Evolutionary conservation across 176 grass and related monocot species (phyloP).

Genomic region (Musa troglodytarum): DNA sequence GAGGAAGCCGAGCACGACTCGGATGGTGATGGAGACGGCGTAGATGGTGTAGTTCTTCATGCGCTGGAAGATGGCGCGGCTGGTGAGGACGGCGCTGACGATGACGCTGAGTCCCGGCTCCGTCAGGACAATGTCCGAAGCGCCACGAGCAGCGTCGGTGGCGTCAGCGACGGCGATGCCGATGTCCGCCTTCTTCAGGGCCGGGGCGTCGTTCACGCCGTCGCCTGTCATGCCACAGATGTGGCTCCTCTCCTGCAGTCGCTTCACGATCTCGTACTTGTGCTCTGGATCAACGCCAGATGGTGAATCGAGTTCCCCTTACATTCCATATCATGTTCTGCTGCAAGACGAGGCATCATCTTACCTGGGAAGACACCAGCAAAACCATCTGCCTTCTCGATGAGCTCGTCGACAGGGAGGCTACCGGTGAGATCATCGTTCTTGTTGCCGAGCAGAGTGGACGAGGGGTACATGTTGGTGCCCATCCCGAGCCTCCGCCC

Average conservation of each 20-base stretch:
- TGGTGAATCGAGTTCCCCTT: neutral
- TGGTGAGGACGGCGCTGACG: constrained; percentile 60
- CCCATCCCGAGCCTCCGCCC: constrained; percentile 68
- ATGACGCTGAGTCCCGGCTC: constrained; percentile 80
- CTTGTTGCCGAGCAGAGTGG: constrained; percentile 37
- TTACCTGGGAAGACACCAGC: constrained; percentile 76
- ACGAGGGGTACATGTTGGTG: constrained; percentile 85
- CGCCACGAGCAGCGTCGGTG: constrained; percentile 60
- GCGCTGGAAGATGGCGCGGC: constrained; percentile 75
- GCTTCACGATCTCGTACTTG: constrained; percentile 87
- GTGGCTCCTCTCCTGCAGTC: constrained; percentile 68
- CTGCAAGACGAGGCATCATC: neutral
- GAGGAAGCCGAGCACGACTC: constrained; percentile 68
- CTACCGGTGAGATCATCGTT: constrained; percentile 35
- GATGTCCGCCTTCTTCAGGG: constrained; percentile 91
- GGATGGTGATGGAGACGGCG: constrained; percentile 84
- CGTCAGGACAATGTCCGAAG: constrained; percentile 83
- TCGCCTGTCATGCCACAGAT: constrained; percentile 87
- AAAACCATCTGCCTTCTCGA: constrained; percentile 83
- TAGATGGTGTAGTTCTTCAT: constrained; percentile 99
- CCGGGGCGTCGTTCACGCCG: constrained; percentile 83
- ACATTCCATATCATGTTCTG: neutral
- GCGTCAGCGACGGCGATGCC: constrained; percentile 81
- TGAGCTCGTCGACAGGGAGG: constrained; percentile 54
- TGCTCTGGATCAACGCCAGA: constrained; percentile 34